Conservation (phyloP, 208 protist species). For the Strigomonas culicis region DNA sequence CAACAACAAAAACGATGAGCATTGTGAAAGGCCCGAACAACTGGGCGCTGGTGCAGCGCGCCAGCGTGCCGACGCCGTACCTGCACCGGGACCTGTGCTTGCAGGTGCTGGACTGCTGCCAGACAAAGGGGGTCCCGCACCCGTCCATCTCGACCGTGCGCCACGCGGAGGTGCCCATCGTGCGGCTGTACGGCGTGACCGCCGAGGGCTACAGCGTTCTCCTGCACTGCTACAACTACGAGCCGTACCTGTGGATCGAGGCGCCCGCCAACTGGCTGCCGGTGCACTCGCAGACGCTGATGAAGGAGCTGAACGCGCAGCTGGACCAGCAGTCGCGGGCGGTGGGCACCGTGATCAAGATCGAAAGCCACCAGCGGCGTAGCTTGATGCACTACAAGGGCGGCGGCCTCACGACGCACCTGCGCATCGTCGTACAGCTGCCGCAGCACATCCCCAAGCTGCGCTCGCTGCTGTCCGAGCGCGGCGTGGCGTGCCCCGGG, state of each 20-base stretch:
- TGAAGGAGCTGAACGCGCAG: conserved; percentile 71
- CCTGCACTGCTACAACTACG: conserved; percentile 94
- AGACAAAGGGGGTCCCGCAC: conserved; percentile 72
- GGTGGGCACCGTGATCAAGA: conserved; percentile 66
- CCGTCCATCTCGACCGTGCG: conserved; percentile 58
- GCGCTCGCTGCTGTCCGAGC: conserved; percentile 69
- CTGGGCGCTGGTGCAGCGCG: conserved; percentile 35
- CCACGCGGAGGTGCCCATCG: conserved; percentile 77
- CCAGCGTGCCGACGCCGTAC: conserved; percentile 28
- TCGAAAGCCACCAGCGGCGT: conserved; percentile 70
- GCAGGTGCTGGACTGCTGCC: conserved; percentile 84
- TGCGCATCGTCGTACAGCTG: conserved; percentile 87
- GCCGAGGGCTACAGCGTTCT: conserved; percentile 88
- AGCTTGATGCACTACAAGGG: conserved; percentile 83
- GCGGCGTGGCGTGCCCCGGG: conserved; percentile 60
- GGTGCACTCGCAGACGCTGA: conserved; percentile 63
- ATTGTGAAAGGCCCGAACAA: conserved; percentile 10
- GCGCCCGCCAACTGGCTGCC: conserved; percentile 77
- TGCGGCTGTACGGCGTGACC: conserved; percentile 94
- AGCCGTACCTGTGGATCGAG: conserved; percentile 96
- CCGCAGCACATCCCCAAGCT: conserved; percentile 90
- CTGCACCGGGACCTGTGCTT: conserved; percentile 66
- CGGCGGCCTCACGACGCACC: conserved; percentile 44
- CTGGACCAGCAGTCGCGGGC: conserved; percentile 57
- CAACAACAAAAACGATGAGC: neutral